phyloP scores from a whole-genome alignment of 163 green algal species.

The Volvox carteri region DNA sequence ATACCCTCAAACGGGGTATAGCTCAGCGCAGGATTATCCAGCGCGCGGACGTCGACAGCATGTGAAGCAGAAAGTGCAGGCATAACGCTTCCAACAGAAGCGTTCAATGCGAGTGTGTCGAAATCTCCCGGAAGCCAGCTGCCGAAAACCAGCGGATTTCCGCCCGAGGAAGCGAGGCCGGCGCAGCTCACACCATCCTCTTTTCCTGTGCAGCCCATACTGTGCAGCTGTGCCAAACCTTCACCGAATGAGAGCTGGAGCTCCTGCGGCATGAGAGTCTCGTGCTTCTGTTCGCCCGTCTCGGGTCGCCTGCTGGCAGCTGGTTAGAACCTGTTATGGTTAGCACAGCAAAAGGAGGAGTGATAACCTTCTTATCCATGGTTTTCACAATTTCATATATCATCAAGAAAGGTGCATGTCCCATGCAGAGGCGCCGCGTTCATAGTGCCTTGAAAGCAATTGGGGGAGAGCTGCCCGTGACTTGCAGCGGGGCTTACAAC shows the following conservation, averaged over 20 bases:
- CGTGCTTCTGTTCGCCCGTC: background rate
- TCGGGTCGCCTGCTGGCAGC: background rate
- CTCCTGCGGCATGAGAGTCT: background rate
- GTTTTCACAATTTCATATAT: background rate
- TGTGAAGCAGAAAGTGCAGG: background rate
- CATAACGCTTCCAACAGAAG: background rate
- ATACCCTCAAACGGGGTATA: background rate
- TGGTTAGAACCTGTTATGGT: background rate
- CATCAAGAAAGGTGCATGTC: background rate
- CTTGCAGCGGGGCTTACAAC: background rate
- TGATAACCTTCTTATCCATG: background rate
- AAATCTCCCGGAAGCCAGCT: conserved; percentile 3
- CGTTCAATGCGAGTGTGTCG: background rate
- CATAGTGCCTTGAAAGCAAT: background rate
- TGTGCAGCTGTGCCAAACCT: background rate
- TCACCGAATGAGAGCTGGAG: background rate
- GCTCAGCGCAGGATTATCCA: background rate
- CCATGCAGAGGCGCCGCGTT: background rate
- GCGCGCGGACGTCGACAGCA: background rate
- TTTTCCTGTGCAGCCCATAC: background rate
- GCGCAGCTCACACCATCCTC: background rate
- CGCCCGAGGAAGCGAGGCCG: background rate
- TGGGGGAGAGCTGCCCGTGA: background rate
- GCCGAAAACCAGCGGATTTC: background rate
- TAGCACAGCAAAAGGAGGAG: background rate